Percentiles rank a stretch among this genome's conserved stretches.
Evolutionary conservation across 495 filamentous ascomycete genomes (phyloP).

Genomic region (Hyaloscypha bicolor): DNA sequence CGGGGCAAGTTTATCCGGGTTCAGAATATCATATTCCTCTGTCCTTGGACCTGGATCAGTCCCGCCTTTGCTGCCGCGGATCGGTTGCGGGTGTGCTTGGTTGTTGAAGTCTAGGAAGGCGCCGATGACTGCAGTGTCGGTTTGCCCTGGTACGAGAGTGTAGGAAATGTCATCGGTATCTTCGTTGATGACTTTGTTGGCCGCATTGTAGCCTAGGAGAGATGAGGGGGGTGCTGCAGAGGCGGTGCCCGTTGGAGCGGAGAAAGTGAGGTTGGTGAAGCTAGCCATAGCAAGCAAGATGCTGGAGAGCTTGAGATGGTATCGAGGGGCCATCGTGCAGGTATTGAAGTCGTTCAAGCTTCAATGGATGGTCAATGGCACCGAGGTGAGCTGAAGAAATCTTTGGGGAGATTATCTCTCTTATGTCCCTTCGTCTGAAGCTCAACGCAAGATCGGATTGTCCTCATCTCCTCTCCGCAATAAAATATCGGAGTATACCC

Average conservation of each 20-base stretch:
- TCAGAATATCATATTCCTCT: constrained; percentile 60
- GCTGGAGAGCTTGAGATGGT: background rate
- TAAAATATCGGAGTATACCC: background rate
- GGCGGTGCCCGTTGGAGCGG: constrained; percentile 29
- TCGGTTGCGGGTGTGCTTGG: constrained; percentile 66
- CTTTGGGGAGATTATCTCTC: background rate
- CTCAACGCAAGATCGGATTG: background rate
- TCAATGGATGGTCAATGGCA: background rate
- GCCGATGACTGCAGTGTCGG: constrained; percentile 57
- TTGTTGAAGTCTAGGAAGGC: constrained; percentile 64
- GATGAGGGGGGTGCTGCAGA: constrained; percentile 17
- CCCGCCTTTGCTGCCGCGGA: constrained; percentile 58
- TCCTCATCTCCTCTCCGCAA: background rate
- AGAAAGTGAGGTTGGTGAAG: constrained; percentile 3
- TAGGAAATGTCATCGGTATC: constrained; percentile 19
- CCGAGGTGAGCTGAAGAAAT: background rate
- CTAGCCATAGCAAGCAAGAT: constrained; percentile 8
- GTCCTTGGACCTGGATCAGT: constrained; percentile 69
- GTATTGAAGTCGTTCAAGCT: background rate
- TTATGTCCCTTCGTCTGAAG: background rate
- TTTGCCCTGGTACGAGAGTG: constrained; percentile 50
- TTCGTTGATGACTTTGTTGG: constrained; percentile 24
- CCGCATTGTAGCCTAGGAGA: constrained; percentile 25
- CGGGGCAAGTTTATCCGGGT: constrained; percentile 67
- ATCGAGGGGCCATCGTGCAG: constrained; percentile 2